Evolutionary conservation across 2,329 filamentous ascomycete genomes (phyloP), one percentile per base, ranked within the genome.

Genomic region (Penicillium sp.): DNA sequence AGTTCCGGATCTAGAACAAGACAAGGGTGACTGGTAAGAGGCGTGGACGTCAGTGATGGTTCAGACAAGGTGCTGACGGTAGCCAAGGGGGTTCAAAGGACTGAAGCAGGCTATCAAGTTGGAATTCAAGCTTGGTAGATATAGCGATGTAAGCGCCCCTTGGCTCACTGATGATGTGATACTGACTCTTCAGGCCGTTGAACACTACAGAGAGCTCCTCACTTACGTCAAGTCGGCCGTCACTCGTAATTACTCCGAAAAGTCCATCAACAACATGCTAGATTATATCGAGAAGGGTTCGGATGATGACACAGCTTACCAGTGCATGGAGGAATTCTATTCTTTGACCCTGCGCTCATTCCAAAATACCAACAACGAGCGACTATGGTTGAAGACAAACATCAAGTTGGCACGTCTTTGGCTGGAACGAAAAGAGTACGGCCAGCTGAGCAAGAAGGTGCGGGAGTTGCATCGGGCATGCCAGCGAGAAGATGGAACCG

Each of bases 241-340:
- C 41, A 97, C 93, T 35, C 83, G 93, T 55, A 98, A 97, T 72
- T 97, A 97, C 72, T 96, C 93, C 1, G 93, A 98, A 71, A 97
- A 97, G 69, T 97, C 91, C 12, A 95, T 98, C 74, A 97, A 97
- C 73, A 97, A 96, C 69, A 95, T 98, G 84, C 82, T 98, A 40
- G 93, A 97, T 72, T 95, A 86, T 67, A 93, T 98, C 58, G 91
- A 97, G 70, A 97, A 96, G 72, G 87, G 82, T n/a, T 84, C 84
- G 50, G 82, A 85, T 56, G 78, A 83, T 53, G 79, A 82, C 7
- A 81, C 83, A 38, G 83, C 86, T 22, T 85, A 85, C 62, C 76
- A 80, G 55, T 91, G 85, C 69, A 94, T 97, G 83, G 91, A 96
- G 68, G 80, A 88, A 57, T 95, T 98, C 75, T 98, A 97, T 71